phyloP scores from a whole-genome alignment of 2,329 filamentous ascomycete species.

The Polytolypa hystricis region DNA sequence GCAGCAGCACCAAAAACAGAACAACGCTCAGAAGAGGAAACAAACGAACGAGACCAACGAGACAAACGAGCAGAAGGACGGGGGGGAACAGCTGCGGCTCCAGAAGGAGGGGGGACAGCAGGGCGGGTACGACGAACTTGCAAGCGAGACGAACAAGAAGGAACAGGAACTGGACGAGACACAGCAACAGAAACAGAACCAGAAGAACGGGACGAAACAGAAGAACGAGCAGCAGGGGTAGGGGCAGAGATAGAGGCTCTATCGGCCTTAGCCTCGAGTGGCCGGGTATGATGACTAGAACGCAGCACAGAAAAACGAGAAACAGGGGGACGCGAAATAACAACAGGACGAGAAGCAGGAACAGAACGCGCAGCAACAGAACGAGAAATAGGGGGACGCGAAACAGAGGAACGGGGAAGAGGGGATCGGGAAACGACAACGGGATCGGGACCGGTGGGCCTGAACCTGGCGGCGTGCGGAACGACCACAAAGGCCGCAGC shows the following conservation, averaged over 20 bases:
- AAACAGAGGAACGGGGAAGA: background rate
- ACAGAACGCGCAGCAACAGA: background rate
- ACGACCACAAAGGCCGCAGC: too few relatives aligned
- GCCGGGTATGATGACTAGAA: background rate
- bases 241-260: too few relatives aligned
- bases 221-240: too few relatives aligned
- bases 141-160: background rate
- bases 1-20: constrained; percentile 2
- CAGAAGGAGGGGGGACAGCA: background rate
- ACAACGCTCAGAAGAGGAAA: constrained; percentile 1
- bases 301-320: background rate
- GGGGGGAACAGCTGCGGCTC: background rate
- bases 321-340: background rate
- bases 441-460: background rate
- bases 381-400: constrained; percentile 2
- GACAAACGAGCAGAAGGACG: too few relatives aligned
- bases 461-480: too few relatives aligned
- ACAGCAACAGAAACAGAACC: too few relatives aligned
- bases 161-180: background rate
- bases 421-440: background rate
- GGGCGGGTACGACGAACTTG: background rate
- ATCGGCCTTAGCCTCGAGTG: too few relatives aligned
- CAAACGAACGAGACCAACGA: too few relatives aligned
- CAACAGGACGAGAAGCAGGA: constrained; percentile 2
- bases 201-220: too few relatives aligned